Percentiles rank a stretch among this genome's conserved stretches.
Conservation (phyloP, 148 eudicot species). For the Rhododendron molle region DNA sequence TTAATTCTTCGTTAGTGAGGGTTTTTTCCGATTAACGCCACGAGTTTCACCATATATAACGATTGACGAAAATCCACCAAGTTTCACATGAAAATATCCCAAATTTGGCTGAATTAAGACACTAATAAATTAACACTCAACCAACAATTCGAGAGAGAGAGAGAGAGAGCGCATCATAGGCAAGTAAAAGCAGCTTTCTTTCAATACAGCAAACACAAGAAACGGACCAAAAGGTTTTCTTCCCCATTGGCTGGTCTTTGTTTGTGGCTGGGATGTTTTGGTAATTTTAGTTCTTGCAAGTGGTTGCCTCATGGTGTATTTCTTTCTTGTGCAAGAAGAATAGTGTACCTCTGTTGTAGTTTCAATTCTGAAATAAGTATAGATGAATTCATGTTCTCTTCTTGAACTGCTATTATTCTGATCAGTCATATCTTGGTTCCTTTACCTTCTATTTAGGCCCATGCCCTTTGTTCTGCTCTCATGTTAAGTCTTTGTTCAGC, state of each 20-base stretch:
- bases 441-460: neutral
- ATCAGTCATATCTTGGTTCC: neutral
- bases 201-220: neutral
- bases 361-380: neutral
- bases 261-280: no score
- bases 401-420: neutral
- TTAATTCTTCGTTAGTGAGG: neutral
- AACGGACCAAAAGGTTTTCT: neutral
- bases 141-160: neutral
- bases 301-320: no score
- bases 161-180: neutral
- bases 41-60: neutral
- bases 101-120: neutral
- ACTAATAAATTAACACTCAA: neutral
- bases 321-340: no score
- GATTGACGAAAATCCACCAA: neutral
- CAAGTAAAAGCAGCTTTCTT: no score
- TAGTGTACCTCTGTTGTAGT: neutral
- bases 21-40: neutral
- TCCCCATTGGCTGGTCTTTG: no score
- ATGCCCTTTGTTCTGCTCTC: neutral
- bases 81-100: neutral
- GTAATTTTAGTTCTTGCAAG: no score
- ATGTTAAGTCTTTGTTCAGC: neutral
- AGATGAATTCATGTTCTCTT: neutral